Percentiles rank a stretch among this genome's conserved stretches.
These are phyloP conservation scores for Diversispora epigaea DNA, from an alignment of 192 early-diverging fungal genomes.

Conservation along the genomic window DNA sequence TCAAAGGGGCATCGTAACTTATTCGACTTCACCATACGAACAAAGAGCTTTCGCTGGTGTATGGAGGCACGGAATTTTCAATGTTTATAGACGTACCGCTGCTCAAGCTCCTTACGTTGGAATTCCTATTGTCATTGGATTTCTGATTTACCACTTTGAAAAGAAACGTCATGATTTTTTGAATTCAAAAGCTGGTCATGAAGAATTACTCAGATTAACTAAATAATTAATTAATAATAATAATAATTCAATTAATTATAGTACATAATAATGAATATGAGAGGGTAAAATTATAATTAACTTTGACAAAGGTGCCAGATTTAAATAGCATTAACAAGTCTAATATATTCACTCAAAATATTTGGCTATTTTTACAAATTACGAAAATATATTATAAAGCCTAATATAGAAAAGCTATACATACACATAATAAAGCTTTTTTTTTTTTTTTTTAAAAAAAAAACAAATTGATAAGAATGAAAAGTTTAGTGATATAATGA, in stretches of 20 bases:
- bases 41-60: slow-evolving; percentile 64
- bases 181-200: slow-evolving; percentile 24
- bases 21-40: slow-evolving; percentile 61
- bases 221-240: neutral
- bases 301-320: too few species aligned
- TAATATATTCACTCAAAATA: too few species aligned
- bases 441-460: too few species aligned
- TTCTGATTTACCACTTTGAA: slow-evolving; percentile 49
- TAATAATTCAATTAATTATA: neutral
- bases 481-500: too few species aligned
- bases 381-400: neutral
- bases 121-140: slow-evolving; percentile 47
- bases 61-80: slow-evolving; percentile 58
- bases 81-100: slow-evolving; percentile 57
- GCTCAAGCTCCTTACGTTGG: slow-evolving; percentile 60
- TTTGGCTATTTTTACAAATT: slow-evolving; percentile 9
- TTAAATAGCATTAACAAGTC: too few species aligned
- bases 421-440: too few species aligned
- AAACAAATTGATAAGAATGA: too few species aligned
- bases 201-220: slow-evolving; percentile 1
- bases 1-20: slow-evolving; percentile 59
- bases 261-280: too few species aligned
- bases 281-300: too few species aligned
- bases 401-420: too few species aligned
- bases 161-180: slow-evolving; percentile 43